Evolutionary conservation across 129 eudicot species (phyloP), one percentile per base, ranked within the genome.

Genomic region (Ambrosia artemisiifolia): DNA sequence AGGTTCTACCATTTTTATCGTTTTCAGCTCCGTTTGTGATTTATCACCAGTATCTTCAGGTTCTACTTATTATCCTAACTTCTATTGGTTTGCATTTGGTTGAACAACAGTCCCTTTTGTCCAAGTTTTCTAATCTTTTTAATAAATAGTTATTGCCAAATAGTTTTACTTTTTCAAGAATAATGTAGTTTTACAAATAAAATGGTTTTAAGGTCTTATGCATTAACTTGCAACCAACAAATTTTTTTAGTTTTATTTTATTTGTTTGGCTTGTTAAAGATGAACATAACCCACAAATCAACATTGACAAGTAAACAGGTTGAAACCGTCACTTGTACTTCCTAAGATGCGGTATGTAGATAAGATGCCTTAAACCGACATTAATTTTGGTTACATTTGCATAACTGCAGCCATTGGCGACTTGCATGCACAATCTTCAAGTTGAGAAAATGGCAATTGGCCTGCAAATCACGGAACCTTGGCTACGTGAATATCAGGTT

Each of bases 401-500:
- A 44, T 55, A 9, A 43, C 43, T 87, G 85, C 86, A 95, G 99
- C 99, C 97, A 40, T 96, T 95, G 68, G 96, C 94, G 18, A 72
- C 87, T 20, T 95, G 99, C 94, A 95, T 94, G 97, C 96, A 88
- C 82, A 86, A 90, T 79, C 82, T 95, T 43, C 97, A 95, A 74
- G 69, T 65, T 33, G 91, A 83, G 71, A 88, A 88, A 78, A 84
- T 95, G 97, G 99, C 97, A 46, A 77, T 95, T 30, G 86, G 91
- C 55, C 69, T 95, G 83, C 99, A 95, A 82, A 86, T 95, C 32
- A 67, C 89, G 14, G 99, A 95, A 83, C 96, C 99, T 38, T 95
- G 95, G 97, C 78, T 95, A 24, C 97, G 97, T 34, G 97, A 95
- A 83, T 95, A 90, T 86, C 99, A 95, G 99, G 99, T 95, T 59